Conservation (phyloP, 768 basidiomycete species). For the Pholiota molesta region DNA sequence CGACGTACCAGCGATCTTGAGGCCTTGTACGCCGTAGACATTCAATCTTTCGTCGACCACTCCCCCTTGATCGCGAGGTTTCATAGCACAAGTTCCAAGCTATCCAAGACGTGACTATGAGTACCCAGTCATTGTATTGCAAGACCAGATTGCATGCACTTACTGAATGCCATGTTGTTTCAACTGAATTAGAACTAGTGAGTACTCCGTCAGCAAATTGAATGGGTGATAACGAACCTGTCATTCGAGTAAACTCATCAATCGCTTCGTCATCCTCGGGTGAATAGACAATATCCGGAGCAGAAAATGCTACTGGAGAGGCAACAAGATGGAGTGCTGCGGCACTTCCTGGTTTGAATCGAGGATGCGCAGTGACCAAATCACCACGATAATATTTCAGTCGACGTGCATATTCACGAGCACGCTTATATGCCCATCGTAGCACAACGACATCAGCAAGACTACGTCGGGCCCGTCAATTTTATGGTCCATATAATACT, state of each 20-base stretch:
- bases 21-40: slow-evolving; percentile 56
- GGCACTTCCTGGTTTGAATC: slow-evolving; percentile 35
- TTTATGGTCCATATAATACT: not conserved
- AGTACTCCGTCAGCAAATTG: not conserved
- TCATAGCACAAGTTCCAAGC: slow-evolving; percentile 11
- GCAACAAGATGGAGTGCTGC: slow-evolving; percentile 30
- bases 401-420: slow-evolving; percentile 56
- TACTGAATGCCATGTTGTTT: slow-evolving; percentile 48
- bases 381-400: slow-evolving; percentile 43
- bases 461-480: slow-evolving; percentile 18
- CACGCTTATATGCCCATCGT: slow-evolving; percentile 53
- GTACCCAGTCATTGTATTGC: not conserved
- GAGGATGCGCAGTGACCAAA: slow-evolving; percentile 14
- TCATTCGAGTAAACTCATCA: slow-evolving; percentile 31
- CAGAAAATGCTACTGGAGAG: slow-evolving; percentile 27
- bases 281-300: slow-evolving; percentile 39
- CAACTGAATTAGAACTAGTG: slow-evolving; percentile 28
- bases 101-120: not conserved
- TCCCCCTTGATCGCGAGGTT: slow-evolving; percentile 10
- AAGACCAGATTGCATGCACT: not conserved
- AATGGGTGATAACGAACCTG: slow-evolving; percentile 27
- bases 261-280: slow-evolving; percentile 42
- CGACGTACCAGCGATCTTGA: slow-evolving; percentile 58
- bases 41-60: slow-evolving; percentile 56
- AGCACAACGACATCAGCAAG: slow-evolving; percentile 45